A percentile compares a stretch with the other conserved stretches of the same genome.
Evolutionary conservation across 2,329 filamentous ascomycete genomes (phyloP).

Genomic region (Paecilomyces dactylethromorphus): DNA sequence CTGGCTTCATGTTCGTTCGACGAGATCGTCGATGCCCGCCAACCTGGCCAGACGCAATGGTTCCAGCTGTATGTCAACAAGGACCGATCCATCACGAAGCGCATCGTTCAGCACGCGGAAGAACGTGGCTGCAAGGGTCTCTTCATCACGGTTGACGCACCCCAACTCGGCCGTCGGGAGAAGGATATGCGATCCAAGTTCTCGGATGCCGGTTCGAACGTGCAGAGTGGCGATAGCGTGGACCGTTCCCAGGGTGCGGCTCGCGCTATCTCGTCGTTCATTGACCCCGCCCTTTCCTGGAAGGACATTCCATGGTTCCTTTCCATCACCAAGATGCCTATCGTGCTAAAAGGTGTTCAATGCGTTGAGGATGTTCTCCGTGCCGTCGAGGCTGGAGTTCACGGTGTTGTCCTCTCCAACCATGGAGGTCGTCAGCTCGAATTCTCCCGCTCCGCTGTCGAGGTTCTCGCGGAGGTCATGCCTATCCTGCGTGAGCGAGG

Average conservation of each 20-base stretch:
- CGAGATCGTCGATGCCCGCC: slow-evolving; percentile 82
- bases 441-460: slow-evolving; percentile 79
- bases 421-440: slow-evolving; percentile 94
- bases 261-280: slow-evolving; percentile 90
- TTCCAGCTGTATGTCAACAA: slow-evolving; percentile 97
- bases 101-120: slow-evolving; percentile 89
- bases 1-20: slow-evolving; percentile 96
- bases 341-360: slow-evolving; percentile 94
- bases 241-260: slow-evolving; percentile 90
- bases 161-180: slow-evolving; percentile 87
- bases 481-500: slow-evolving; percentile 70
- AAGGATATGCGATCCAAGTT: slow-evolving; percentile 98
- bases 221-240: slow-evolving; percentile 66
- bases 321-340: slow-evolving; percentile 86
- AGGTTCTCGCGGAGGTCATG: slow-evolving; percentile 90
- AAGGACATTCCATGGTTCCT: slow-evolving; percentile 91
- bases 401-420: slow-evolving; percentile 91
- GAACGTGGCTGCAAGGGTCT: slow-evolving; percentile 85
- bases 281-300: slow-evolving; percentile 91
- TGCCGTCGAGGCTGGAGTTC: slow-evolving; percentile 73
- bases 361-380: slow-evolving; percentile 88
- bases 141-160: slow-evolving; percentile 97
- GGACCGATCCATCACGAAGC: slow-evolving; percentile 80
- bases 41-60: slow-evolving; percentile 84
- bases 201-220: slow-evolving; percentile 71